Evolutionary conservation across 192 early-diverging fungal species (phyloP).

Genomic region (Rhizophagus sp.): DNA sequence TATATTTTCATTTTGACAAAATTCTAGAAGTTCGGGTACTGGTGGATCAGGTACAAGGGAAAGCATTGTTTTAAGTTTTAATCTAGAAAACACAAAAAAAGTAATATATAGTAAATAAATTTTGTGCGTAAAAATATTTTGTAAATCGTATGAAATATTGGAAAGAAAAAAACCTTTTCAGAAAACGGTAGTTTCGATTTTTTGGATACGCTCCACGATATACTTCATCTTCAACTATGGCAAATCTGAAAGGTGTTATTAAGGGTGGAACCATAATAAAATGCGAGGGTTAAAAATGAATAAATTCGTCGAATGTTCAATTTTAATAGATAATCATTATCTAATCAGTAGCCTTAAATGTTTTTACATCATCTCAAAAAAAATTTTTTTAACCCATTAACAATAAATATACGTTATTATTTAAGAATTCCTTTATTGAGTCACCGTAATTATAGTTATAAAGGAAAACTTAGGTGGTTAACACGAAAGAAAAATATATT

Average conservation of each 20-base stretch:
- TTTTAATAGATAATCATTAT: background rate
- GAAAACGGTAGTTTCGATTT: conserved; percentile 80
- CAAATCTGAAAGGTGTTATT: conserved; percentile 84
- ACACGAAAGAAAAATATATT: no score
- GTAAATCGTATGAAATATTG: background rate
- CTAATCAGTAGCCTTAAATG: background rate
- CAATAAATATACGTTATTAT: no score
- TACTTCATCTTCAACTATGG: conserved; percentile 78
- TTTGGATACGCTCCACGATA: conserved; percentile 92
- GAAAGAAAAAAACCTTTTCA: conserved; percentile 55
- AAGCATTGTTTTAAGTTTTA: conserved; percentile 78
- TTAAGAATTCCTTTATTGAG: no score
- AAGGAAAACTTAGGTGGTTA: no score
- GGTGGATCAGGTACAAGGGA: conserved; percentile 81
- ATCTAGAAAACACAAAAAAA: conserved; percentile 36
- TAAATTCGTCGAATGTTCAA: no score
- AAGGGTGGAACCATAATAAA: conserved; percentile 41
- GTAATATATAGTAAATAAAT: background rate
- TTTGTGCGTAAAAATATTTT: background rate
- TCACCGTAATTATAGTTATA: no score
- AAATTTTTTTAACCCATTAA: no score
- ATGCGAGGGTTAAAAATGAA: background rate
- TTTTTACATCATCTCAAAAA: no score
- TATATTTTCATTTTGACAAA: conserved; percentile 68
- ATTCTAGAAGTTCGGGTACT: conserved; percentile 57